phyloP scores from a whole-genome alignment of 2,329 filamentous ascomycete species.

The Chalaropsis thielavioides region DNA sequence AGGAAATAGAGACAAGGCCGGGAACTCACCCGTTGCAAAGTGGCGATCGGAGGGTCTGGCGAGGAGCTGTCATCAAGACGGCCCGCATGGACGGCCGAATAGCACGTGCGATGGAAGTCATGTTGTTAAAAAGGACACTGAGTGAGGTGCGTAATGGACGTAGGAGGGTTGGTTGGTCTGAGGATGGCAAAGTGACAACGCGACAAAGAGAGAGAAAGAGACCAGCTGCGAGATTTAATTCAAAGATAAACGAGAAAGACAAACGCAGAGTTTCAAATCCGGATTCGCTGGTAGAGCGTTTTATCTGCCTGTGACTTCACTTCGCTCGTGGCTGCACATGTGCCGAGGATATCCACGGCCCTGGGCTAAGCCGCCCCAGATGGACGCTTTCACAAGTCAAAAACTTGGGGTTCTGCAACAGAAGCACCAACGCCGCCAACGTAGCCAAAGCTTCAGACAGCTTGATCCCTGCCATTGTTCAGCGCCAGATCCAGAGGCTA shows the following conservation, averaged over 20 bases:
- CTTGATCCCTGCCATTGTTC: neutral
- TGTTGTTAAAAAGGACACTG: neutral
- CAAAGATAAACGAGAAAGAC: neutral
- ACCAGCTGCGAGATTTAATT: neutral
- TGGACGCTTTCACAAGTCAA: constrained; percentile 3
- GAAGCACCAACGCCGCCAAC: neutral
- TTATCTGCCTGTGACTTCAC: neutral
- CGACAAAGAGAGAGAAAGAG: neutral
- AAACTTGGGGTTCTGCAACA: neutral
- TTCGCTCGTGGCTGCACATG: neutral
- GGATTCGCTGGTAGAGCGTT: neutral
- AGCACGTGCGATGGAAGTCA: constrained; percentile 17
- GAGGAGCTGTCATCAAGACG: neutral
- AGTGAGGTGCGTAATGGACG: neutral
- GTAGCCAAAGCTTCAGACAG: neutral
- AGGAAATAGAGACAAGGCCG: neutral
- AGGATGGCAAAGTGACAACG: neutral
- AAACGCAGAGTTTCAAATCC: neutral
- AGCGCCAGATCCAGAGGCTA: neutral
- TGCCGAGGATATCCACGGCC: constrained; percentile 22
- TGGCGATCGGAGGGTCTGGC: neutral
- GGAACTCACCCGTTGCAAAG: neutral
- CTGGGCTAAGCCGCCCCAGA: neutral
- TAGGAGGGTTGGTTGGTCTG: neutral
- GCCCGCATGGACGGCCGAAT: constrained; percentile 11